Conservation (phyloP, 441 rosid genomes). For the Pelargonium fulgidum region DNA sequence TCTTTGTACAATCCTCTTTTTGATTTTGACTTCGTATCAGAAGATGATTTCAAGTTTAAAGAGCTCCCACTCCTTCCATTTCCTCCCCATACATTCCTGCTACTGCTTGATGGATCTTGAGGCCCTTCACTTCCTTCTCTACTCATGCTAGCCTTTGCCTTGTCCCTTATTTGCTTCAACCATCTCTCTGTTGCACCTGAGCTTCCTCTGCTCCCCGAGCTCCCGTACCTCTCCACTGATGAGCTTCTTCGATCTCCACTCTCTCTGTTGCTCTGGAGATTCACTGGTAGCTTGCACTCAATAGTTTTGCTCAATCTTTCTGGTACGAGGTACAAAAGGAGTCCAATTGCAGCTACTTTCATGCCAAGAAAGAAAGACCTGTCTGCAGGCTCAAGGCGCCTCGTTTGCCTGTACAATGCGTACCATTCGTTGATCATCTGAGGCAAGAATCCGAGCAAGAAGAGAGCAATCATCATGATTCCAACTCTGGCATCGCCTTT, state of each 20-base stretch:
- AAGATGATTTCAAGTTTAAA: slow-evolving; percentile 39
- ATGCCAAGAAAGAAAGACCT: slow-evolving; percentile 52
- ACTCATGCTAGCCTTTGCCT: slow-evolving; percentile 76
- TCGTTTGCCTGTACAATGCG: slow-evolving; percentile 61
- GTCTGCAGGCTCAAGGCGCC: slow-evolving; percentile 43
- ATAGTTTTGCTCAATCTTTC: slow-evolving; percentile 33
- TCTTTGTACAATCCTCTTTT: slow-evolving; percentile 57
- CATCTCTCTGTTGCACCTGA: slow-evolving; percentile 56
- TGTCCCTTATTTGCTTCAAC: slow-evolving; percentile 64
- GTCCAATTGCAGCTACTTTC: slow-evolving; percentile 57
- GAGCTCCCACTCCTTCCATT: slow-evolving; percentile 60
- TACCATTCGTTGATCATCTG: slow-evolving; percentile 63
- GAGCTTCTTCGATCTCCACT: slow-evolving; percentile 35
- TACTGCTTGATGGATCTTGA: slow-evolving; percentile 67
- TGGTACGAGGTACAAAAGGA: slow-evolving; percentile 47
- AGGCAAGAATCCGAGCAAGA: slow-evolving; percentile 55
- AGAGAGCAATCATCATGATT: slow-evolving; percentile 52
- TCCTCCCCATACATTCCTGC: slow-evolving; percentile 62
- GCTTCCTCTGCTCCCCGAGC: slow-evolving; percentile 40
- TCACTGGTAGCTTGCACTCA: slow-evolving; percentile 39
- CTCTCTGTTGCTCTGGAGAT: slow-evolving; percentile 28
- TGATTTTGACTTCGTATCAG: slow-evolving; percentile 55
- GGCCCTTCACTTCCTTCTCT: slow-evolving; percentile 41
- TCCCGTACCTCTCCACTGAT: too few species aligned
- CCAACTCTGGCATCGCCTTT: slow-evolving; percentile 45